A percentile compares a stretch with the other conserved stretches of the same genome.
Conservation (phyloP, 805 yeast genomes). For the Monosporozyma aerobia region DNA sequence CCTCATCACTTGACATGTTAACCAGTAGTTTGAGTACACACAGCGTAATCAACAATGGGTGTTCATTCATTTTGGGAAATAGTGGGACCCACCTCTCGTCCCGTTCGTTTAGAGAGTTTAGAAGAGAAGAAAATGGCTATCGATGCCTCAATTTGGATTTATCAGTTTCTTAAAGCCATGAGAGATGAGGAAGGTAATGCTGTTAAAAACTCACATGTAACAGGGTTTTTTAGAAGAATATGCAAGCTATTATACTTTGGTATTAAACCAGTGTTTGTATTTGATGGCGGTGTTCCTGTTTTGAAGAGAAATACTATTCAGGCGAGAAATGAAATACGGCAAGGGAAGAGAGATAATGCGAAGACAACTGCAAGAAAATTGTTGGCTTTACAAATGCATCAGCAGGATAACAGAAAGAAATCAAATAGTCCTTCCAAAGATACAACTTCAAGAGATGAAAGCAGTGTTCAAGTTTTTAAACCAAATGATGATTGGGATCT, state of each 20-base stretch:
- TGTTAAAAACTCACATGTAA: constrained; percentile 70
- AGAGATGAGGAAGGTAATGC: constrained; percentile 78
- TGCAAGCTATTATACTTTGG: constrained; percentile 86
- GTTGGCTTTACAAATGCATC: constrained; percentile 70
- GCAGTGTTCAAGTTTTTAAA: constrained; percentile 24
- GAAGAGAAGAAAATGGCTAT: constrained; percentile 76
- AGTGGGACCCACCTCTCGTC: constrained; percentile 79
- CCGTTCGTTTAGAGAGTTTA: constrained; percentile 80
- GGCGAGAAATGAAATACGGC: constrained; percentile 61
- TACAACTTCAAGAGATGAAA: neutral
- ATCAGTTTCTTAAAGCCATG: constrained; percentile 91
- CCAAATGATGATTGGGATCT: constrained; percentile 74
- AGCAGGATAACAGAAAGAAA: constrained; percentile 15
- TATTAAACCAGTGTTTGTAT: constrained; percentile 79
- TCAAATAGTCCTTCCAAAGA: neutral
- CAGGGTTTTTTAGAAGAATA: constrained; percentile 91
- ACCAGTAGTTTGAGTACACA: neutral
- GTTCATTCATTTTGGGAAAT: constrained; percentile 92
- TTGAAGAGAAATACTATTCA: constrained; percentile 72
- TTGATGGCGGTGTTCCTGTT: constrained; percentile 91
- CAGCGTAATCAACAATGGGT: constrained; percentile 52
- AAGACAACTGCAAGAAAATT: constrained; percentile 69
- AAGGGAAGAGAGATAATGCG: constrained; percentile 64
- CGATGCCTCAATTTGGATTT: constrained; percentile 98
- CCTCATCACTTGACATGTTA: neutral